A percentile compares a stretch with the other conserved stretches of the same genome.
Evolutionary conservation across 768 basidiomycete species (phyloP).

Genomic region (Leccinum boreale): DNA sequence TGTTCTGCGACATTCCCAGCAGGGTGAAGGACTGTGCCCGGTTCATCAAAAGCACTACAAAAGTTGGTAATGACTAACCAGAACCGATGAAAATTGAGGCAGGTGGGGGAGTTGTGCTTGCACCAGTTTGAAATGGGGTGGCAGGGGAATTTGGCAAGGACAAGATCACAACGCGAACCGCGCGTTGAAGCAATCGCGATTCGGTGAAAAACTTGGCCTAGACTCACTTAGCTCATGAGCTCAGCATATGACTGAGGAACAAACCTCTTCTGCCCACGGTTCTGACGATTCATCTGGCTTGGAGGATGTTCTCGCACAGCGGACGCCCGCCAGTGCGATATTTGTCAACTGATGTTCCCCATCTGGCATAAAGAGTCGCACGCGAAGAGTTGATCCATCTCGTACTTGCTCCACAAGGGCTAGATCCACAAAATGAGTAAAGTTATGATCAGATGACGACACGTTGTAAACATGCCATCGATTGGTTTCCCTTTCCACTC

Average conservation of each 20-base stretch:
- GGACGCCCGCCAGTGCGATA: conserved; percentile 79
- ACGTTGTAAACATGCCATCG: conserved; percentile 55
- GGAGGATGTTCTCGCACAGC: conserved; percentile 65
- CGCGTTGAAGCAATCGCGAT: conserved; percentile 76
- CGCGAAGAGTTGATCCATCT: conserved; percentile 87
- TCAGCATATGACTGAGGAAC: conserved; percentile 16
- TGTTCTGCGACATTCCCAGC: conserved; percentile 93
- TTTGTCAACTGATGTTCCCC: conserved; percentile 90
- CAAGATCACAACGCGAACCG: conserved; percentile 72
- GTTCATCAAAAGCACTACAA: background rate
- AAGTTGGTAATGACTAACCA: conserved; percentile 39
- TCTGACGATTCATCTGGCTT: conserved; percentile 79
- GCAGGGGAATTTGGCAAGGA: conserved; percentile 78
- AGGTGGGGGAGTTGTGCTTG: conserved; percentile 53
- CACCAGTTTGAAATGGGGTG: conserved; percentile 71
- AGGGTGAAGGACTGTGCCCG: conserved; percentile 70
- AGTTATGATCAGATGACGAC: background rate
- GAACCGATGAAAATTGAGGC: conserved; percentile 89
- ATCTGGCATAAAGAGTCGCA: conserved; percentile 83
- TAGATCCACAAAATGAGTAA: conserved; percentile 29
- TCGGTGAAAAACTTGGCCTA: conserved; percentile 95
- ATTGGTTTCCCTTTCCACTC: conserved; percentile 91
- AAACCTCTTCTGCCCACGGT: conserved; percentile 85
- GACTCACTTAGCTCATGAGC: conserved; percentile 2
- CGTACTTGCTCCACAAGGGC: conserved; percentile 92